Evolutionary conservation across 768 basidiomycete genomes (phyloP).

Genomic region (Rhodotorula toruloides): DNA sequence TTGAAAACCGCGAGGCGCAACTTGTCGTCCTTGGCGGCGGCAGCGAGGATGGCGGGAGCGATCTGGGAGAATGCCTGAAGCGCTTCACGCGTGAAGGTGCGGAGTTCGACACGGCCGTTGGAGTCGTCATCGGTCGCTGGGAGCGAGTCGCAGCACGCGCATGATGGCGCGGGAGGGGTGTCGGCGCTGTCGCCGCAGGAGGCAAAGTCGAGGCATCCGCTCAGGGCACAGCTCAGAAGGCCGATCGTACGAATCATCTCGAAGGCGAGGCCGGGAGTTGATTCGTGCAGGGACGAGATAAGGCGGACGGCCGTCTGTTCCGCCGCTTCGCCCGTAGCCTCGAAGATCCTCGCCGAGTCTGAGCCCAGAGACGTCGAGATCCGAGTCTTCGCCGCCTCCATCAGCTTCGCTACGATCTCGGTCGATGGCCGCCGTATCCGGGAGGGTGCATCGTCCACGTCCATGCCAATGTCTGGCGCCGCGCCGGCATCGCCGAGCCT

Average conservation of each 20-base stretch:
- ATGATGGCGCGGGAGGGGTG: neutral
- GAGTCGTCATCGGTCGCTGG: neutral
- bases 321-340: conserved; percentile 3
- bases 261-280: neutral
- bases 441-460: conserved; percentile 3
- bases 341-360: neutral
- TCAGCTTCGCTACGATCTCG: conserved; percentile 13
- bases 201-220: conserved; percentile 16
- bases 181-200: neutral
- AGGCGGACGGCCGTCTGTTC: conserved; percentile 1
- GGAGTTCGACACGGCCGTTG: neutral
- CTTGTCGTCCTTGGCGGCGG: neutral
- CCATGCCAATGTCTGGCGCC: conserved; percentile 21
- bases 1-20: conserved; percentile 14
- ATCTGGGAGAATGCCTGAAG: conserved; percentile 2
- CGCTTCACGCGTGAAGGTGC: conserved; percentile 12
- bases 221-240: conserved; percentile 23
- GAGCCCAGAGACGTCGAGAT: neutral
- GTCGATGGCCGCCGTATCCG: conserved; percentile 3
- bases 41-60: neutral
- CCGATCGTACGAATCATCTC: conserved; percentile 7
- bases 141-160: conserved; percentile 25
- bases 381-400: too few species aligned
- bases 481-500: neutral
- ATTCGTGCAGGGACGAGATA: neutral